A percentile compares a stretch with the other conserved stretches of the same genome.
Evolutionary conservation across 768 basidiomycete genomes (phyloP).

Genomic region (Pisolithus microcarpus): DNA sequence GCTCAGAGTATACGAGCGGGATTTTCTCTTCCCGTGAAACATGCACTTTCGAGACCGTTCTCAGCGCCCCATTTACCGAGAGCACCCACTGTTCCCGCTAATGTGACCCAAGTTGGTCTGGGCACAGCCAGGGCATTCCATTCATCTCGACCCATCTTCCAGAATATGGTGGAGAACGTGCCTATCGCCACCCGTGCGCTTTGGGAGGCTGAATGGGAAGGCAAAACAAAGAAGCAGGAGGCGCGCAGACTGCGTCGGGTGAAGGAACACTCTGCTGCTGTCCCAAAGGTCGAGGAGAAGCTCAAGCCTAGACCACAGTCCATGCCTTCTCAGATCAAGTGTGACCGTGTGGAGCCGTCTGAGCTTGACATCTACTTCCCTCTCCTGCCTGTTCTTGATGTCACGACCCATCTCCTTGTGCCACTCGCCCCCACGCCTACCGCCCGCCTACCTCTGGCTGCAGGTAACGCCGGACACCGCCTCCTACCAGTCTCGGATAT

Average conservation of each 20-base stretch:
- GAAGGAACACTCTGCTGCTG: conserved; percentile 13
- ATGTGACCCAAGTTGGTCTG: conserved; percentile 62
- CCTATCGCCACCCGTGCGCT: conserved; percentile 71
- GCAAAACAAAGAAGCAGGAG: conserved; percentile 43
- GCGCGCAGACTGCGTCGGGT: conserved; percentile 19
- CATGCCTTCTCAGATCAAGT: background rate
- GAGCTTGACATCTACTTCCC: conserved; percentile 63
- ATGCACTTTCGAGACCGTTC: conserved; percentile 42
- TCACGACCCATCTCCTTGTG: conserved; percentile 63
- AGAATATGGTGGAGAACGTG: conserved; percentile 72
- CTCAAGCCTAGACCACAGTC: conserved; percentile 17
- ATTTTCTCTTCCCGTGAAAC: conserved; percentile 49
- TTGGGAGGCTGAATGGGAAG: conserved; percentile 66
- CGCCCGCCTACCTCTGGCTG: conserved; percentile 50
- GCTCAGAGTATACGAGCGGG: conserved; percentile 42
- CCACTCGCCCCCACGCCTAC: conserved; percentile 74
- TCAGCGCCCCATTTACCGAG: conserved; percentile 50
- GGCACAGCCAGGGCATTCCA: conserved; percentile 73
- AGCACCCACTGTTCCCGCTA: conserved; percentile 41
- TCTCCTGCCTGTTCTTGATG: conserved; percentile 25
- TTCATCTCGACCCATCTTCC: conserved; percentile 66
- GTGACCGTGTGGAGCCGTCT: conserved; percentile 19
- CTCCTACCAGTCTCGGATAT: conserved; percentile 52
- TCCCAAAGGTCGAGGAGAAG: conserved; percentile 21
- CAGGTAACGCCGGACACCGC: conserved; percentile 15